A percentile compares a stretch with the other conserved stretches of the same genome.
These are phyloP conservation scores for Tulasnella calospora DNA, from an alignment of 768 basidiomycete genomes.

Conservation along the genomic window DNA sequence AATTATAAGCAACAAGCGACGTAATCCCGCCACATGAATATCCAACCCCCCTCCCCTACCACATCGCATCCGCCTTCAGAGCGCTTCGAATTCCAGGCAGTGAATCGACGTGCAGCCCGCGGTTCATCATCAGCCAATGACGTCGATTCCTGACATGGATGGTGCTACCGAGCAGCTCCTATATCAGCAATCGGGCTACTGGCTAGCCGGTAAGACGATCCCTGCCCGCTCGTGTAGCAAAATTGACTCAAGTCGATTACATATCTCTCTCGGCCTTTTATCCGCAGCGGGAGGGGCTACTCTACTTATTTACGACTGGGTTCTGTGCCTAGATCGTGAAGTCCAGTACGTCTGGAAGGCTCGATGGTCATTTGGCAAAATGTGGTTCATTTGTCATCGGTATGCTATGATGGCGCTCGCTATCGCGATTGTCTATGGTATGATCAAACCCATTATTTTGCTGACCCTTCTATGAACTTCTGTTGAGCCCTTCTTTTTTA, in stretches of 20 bases:
- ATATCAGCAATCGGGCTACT: neutral
- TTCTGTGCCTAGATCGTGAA: neutral
- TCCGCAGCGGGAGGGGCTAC: neutral
- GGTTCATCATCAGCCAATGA: neutral
- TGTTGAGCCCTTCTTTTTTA: no score
- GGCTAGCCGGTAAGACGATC: neutral
- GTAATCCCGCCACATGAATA: no score
- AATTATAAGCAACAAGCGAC: no score
- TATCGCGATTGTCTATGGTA: neutral
- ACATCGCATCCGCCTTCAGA: no score
- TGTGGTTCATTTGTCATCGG: neutral
- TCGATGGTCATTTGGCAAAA: neutral
- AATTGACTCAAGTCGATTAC: neutral
- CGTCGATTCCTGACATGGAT: neutral
- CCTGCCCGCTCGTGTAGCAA: neutral
- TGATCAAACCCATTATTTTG: neutral
- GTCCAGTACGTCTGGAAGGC: neutral
- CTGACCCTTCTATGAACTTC: neutral
- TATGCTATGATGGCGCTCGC: conserved; percentile 1
- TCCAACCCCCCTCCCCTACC: no score
- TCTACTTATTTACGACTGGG: neutral
- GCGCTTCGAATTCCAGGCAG: no score
- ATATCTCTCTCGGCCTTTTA: neutral
- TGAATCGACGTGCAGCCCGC: no score
- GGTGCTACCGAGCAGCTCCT: neutral